These are phyloP conservation scores for Pseudonitzschia multistriata DNA, from an alignment of 108 stramenopile genomes.

Conservation along the genomic window DNA sequence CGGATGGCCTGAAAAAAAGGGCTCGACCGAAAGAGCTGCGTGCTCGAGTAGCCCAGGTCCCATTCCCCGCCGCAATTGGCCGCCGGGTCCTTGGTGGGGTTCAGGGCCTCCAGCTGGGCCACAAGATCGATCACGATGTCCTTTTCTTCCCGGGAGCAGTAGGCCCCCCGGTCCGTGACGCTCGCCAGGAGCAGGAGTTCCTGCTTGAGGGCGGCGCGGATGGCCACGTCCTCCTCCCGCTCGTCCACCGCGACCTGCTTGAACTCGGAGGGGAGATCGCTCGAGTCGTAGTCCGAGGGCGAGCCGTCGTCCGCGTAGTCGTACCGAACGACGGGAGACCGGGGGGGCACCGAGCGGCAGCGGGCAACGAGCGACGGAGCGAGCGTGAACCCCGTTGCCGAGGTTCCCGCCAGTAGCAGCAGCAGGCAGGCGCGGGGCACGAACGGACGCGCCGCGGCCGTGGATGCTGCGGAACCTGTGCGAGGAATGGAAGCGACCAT, in stretches of 20 bases:
- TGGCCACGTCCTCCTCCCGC: slow-evolving; percentile 67
- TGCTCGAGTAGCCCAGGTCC: slow-evolving; percentile 74
- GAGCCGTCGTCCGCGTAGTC: slow-evolving; percentile 26
- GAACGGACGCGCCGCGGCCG: too few species aligned
- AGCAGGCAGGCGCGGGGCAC: too few species aligned
- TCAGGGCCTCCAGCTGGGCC: slow-evolving; percentile 76
- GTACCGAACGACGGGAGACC: slow-evolving; percentile 6
- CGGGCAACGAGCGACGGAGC: too few species aligned
- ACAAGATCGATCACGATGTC: slow-evolving; percentile 77
- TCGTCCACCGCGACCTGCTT: slow-evolving; percentile 62
- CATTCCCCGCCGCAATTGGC: slow-evolving; percentile 74
- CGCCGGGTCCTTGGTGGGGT: slow-evolving; percentile 76
- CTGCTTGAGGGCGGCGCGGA: slow-evolving; percentile 77
- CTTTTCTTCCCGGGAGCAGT: slow-evolving; percentile 58
- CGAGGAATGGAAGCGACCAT: too few species aligned
- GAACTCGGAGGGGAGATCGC: slow-evolving; percentile 25
- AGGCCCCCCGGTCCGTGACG: slow-evolving; percentile 76
- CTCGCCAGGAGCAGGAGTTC: slow-evolving; percentile 74
- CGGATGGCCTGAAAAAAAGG: slow-evolving; percentile 80
- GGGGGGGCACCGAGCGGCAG: background rate
- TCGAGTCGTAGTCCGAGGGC: slow-evolving; percentile 45
- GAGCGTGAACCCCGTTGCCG: too few species aligned
- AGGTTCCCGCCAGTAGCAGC: too few species aligned
- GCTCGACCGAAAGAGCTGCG: slow-evolving; percentile 79
- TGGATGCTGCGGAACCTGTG: too few species aligned